These are phyloP conservation scores for Ganoderma boninense DNA, from an alignment of 1,284 basidiomycete genomes.

Conservation along the genomic window DNA sequence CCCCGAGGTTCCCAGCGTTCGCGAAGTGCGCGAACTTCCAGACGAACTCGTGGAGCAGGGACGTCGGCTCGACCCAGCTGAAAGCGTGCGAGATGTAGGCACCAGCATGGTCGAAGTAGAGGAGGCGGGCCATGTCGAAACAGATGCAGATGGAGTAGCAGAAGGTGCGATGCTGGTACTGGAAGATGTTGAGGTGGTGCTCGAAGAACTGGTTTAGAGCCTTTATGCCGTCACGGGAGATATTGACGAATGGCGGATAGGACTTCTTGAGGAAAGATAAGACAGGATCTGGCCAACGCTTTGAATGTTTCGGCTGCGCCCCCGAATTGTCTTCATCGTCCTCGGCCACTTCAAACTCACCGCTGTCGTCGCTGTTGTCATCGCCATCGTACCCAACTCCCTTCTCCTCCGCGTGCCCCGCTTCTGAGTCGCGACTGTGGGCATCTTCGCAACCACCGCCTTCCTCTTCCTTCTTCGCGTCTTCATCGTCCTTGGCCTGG, in stretches of 20 bases:
- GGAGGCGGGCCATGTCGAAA: slow-evolving; percentile 9
- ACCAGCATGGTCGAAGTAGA: slow-evolving; percentile 21
- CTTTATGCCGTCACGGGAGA: not conserved
- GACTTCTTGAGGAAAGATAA: not conserved
- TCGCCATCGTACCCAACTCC: no score
- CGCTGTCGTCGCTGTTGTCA: no score
- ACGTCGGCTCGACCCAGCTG: slow-evolving; percentile 7
- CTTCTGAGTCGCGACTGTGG: no score
- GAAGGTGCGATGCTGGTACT: slow-evolving; percentile 13
- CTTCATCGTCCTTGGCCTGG: no score
- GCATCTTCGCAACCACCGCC: no score
- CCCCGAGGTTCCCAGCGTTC: not conserved
- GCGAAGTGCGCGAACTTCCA: slow-evolving; percentile 22
- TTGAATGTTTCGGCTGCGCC: not conserved
- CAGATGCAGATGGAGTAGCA: slow-evolving; percentile 9
- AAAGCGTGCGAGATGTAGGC: slow-evolving; percentile 21
- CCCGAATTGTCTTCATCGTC: not conserved
- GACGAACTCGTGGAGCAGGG: slow-evolving; percentile 19
- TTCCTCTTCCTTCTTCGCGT: no score
- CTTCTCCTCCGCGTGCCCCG: no score
- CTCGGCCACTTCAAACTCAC: not conserved
- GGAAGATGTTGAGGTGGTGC: slow-evolving; percentile 7
- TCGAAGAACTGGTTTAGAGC: slow-evolving; percentile 3
- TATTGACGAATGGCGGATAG: not conserved
- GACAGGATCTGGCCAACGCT: not conserved